phyloP scores from a whole-genome alignment of 148 eudicot species.

The Bassia scoparia region DNA sequence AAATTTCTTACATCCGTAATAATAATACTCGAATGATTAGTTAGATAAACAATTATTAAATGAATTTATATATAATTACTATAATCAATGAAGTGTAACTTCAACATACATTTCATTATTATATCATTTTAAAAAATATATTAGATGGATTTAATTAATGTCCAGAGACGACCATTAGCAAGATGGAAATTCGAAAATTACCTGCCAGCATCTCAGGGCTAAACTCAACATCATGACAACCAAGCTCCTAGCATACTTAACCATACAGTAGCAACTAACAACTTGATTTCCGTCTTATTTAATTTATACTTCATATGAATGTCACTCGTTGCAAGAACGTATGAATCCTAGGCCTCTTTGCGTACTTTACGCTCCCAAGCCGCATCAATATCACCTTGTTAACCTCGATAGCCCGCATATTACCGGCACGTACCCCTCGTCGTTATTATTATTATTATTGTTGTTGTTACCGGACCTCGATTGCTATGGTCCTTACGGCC shows the following conservation, averaged over 20 bases:
- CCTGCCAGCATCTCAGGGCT: conserved; percentile 99
- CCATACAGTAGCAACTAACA: conserved; percentile 75
- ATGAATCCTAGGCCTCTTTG: conserved; percentile 77
- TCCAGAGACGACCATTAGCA: too few relatives aligned
- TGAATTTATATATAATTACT: too few relatives aligned
- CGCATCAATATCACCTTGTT: conserved; percentile 73
- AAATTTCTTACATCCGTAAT: too few relatives aligned
- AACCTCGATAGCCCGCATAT: conserved; percentile 86
- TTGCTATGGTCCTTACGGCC: conserved; percentile 68
- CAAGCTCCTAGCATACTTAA: conserved; percentile 78
- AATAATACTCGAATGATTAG: too few relatives aligned
- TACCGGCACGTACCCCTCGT: conserved; percentile 62
- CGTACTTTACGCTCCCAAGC: conserved; percentile 80
- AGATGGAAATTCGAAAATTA: too few relatives aligned
- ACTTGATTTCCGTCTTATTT: conserved; percentile 78
- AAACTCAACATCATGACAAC: conserved; percentile 85
- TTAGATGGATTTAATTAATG: too few relatives aligned
- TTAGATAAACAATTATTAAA: too few relatives aligned
- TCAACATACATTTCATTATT: too few relatives aligned
- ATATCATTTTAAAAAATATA: too few relatives aligned
- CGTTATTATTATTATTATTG: conserved; percentile 36
- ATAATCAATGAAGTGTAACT: too few relatives aligned
- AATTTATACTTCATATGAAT: conserved; percentile 88
- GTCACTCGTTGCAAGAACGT: conserved; percentile 88
- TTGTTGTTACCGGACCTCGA: conserved; percentile 73